Conservation (phyloP, 78 protist genomes). For the Guillardia theta region DNA sequence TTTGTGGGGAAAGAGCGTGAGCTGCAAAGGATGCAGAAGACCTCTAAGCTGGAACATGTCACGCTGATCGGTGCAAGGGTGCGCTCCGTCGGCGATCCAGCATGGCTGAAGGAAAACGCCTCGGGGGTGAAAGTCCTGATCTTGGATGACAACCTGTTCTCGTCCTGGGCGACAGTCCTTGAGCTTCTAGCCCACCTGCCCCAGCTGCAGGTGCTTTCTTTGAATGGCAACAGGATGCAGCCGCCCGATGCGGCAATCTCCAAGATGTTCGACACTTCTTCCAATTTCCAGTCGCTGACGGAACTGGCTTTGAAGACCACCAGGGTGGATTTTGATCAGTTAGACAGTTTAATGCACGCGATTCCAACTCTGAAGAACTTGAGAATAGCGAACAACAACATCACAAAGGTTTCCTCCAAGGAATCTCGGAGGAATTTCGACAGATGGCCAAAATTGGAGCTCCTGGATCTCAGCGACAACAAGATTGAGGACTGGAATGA, state of each 20-base stretch:
- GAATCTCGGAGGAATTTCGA: neutral
- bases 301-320: neutral
- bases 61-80: neutral
- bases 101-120: neutral
- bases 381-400: neutral
- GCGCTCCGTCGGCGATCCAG: neutral
- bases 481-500: neutral
- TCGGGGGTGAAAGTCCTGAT: neutral
- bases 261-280: neutral
- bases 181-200: neutral
- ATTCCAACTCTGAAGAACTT: neutral
- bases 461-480: slow-evolving; percentile 7
- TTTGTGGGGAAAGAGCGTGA: neutral
- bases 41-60: neutral
- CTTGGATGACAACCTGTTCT: neutral
- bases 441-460: neutral
- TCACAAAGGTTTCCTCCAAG: neutral
- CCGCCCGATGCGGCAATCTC: neutral
- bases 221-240: neutral
- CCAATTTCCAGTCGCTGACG: neutral
- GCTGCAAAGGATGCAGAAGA: neutral
- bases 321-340: neutral
- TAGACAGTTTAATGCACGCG: neutral
- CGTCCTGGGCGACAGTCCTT: neutral
- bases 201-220: neutral